phyloP scores from a whole-genome alignment of 768 basidiomycete genomes.

The Suillus luteus region DNA sequence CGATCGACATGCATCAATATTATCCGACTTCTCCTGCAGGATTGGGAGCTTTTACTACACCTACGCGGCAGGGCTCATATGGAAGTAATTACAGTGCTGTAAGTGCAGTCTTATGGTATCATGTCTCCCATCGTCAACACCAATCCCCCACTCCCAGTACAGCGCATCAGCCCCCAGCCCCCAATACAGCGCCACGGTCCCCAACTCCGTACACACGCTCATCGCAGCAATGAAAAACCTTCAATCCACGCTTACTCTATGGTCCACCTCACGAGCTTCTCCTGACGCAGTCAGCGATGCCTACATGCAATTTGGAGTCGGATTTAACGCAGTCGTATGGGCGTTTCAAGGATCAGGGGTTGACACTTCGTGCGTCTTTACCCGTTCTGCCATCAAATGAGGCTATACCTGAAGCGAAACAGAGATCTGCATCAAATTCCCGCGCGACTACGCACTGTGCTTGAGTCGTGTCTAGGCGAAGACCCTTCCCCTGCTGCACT shows the following conservation, averaged over 20 bases:
- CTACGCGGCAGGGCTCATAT: slow-evolving; percentile 7
- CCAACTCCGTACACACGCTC: slow-evolving; percentile 62
- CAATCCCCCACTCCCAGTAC: slow-evolving; percentile 10
- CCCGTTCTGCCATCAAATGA: slow-evolving; percentile 8
- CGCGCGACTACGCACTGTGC: slow-evolving; percentile 37
- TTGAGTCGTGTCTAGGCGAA: slow-evolving; percentile 49
- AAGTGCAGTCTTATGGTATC: background rate
- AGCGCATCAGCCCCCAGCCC: slow-evolving; percentile 49
- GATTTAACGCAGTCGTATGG: slow-evolving; percentile 78
- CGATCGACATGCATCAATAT: slow-evolving; percentile 11
- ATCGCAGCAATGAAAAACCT: slow-evolving; percentile 84
- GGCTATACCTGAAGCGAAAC: background rate
- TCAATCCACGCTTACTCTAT: slow-evolving; percentile 68
- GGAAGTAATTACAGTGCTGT: slow-evolving; percentile 2
- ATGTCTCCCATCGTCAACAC: background rate
- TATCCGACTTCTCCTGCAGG: slow-evolving; percentile 15
- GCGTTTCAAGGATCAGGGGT: slow-evolving; percentile 79
- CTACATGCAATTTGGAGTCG: slow-evolving; percentile 86
- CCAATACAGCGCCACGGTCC: slow-evolving; percentile 45
- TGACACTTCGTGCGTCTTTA: slow-evolving; percentile 64
- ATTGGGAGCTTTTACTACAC: slow-evolving; percentile 5
- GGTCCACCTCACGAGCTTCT: slow-evolving; percentile 60
- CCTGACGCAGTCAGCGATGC: slow-evolving; percentile 83
- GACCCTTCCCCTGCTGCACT: slow-evolving; percentile 35
- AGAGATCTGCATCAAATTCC: slow-evolving; percentile 46